Conservation (phyloP, 306 rosid species). For the Begonia peltatifolia region DNA sequence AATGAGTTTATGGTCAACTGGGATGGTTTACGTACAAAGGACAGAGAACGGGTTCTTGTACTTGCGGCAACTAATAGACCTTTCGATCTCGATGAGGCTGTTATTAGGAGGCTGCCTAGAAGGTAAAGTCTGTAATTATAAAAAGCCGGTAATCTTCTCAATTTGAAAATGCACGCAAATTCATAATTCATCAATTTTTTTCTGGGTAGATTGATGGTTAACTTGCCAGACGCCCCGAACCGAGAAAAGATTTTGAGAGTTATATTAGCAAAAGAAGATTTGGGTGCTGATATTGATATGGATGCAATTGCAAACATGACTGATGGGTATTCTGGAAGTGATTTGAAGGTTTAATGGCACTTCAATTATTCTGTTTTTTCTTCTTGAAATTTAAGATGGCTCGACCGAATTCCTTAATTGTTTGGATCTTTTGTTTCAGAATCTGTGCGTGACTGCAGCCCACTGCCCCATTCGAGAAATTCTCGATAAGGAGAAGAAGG, state of each 20-base stretch:
- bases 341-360: slow-evolving; percentile 49
- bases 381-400: too few species aligned
- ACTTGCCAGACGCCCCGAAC: slow-evolving; percentile 77
- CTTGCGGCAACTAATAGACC: slow-evolving; percentile 98
- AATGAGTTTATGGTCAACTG: slow-evolving; percentile 97
- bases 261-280: slow-evolving; percentile 76
- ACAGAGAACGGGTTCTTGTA: slow-evolving; percentile 83
- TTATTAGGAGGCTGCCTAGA: slow-evolving; percentile 93
- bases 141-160: too few species aligned
- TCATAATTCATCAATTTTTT: too few species aligned
- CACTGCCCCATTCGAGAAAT: slow-evolving; percentile 84
- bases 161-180: too few species aligned
- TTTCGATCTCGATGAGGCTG: slow-evolving; percentile 96
- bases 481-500: slow-evolving; percentile 86
- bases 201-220: slow-evolving; percentile 74
- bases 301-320: slow-evolving; percentile 75
- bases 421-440: slow-evolving; percentile 43
- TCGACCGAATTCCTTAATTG: too few species aligned
- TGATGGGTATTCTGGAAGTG: slow-evolving; percentile 96
- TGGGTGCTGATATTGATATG: slow-evolving; percentile 61
- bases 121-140: slow-evolving; percentile 29
- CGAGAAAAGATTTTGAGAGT: slow-evolving; percentile 74
- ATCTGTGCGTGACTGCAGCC: slow-evolving; percentile 82
- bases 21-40: slow-evolving; percentile 97
- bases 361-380: background rate